Conservation (phyloP, 2,329 filamentous ascomycete species). For the Chrysoporthe cubensis region DNA sequence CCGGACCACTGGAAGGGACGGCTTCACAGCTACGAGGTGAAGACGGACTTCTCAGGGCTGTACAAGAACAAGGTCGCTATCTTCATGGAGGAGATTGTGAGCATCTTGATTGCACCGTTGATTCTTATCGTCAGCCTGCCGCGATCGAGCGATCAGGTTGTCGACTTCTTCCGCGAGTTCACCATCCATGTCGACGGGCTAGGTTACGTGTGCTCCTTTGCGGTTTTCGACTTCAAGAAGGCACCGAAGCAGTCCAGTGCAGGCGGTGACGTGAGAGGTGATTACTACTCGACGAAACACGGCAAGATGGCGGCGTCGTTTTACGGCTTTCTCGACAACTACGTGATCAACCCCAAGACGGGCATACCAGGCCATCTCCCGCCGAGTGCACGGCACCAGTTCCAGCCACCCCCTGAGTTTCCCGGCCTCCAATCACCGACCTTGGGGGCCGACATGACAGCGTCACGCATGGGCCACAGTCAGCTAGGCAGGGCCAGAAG, state of each 20-base stretch:
- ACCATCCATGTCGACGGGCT: slow-evolving; percentile 96
- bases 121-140: slow-evolving; percentile 86
- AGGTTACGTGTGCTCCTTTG: slow-evolving; percentile 95
- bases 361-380: slow-evolving; percentile 65
- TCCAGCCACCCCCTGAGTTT: slow-evolving; percentile 77
- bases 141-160: slow-evolving; percentile 85
- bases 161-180: slow-evolving; percentile 98
- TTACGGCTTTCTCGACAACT: slow-evolving; percentile 93
- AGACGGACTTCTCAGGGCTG: slow-evolving; percentile 83
- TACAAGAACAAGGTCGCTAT: slow-evolving; percentile 93
- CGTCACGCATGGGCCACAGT: slow-evolving; percentile 51
- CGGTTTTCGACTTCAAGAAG: slow-evolving; percentile 95
- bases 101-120: slow-evolving; percentile 89
- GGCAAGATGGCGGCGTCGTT: slow-evolving; percentile 99
- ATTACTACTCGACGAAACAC: slow-evolving; percentile 94
- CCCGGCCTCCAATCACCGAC: slow-evolving; percentile 70
- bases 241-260: slow-evolving; percentile 56
- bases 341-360: slow-evolving; percentile 74
- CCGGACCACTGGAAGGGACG: slow-evolving; percentile 86
- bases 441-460: slow-evolving; percentile 58
- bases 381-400: slow-evolving; percentile 59
- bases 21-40: slow-evolving; percentile 93
- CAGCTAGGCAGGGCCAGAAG: slow-evolving; percentile 47
- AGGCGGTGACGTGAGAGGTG: slow-evolving; percentile 73
- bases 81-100: slow-evolving; percentile 88